Conservation (phyloP, 225 moss, liverwort and hornwort species). For the Marchantia polymorpha region DNA sequence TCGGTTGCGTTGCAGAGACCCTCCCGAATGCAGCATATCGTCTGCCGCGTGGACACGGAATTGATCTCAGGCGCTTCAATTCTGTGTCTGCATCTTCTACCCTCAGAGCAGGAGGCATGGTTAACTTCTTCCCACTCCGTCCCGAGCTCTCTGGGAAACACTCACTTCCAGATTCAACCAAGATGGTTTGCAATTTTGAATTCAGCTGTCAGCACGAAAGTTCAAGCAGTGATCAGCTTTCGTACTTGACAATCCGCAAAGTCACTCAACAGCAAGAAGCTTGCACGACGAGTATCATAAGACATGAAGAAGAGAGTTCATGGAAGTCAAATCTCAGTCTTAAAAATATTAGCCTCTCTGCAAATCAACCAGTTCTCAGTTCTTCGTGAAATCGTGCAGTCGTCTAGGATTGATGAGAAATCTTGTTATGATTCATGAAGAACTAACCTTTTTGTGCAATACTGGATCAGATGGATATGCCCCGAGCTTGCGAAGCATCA, state of each 20-base stretch:
- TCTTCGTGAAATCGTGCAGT: too few species aligned
- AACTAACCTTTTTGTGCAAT: not conserved
- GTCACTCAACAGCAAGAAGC: too few species aligned
- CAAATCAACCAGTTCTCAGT: too few species aligned
- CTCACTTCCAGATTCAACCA: not conserved
- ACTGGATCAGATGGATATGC: not conserved
- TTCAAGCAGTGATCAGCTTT: not conserved
- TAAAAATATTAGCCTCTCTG: too few species aligned
- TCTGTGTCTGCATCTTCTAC: not conserved
- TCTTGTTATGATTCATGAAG: too few species aligned
- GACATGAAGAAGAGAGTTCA: too few species aligned
- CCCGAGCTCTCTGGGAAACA: too few species aligned
- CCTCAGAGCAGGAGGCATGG: not conserved
- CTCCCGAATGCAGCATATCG: not conserved
- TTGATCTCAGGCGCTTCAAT: not conserved
- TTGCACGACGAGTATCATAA: too few species aligned
- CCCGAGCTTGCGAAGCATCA: not conserved
- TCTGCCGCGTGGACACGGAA: not conserved
- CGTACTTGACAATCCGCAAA: too few species aligned
- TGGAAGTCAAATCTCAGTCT: too few species aligned
- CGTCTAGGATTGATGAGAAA: too few species aligned
- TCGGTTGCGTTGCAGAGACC: not conserved
- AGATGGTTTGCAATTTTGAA: not conserved
- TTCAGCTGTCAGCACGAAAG: not conserved
- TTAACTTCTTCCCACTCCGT: not conserved